Evolutionary conservation across 495 filamentous ascomycete genomes (phyloP).

Genomic region (Aspergillus leporis): DNA sequence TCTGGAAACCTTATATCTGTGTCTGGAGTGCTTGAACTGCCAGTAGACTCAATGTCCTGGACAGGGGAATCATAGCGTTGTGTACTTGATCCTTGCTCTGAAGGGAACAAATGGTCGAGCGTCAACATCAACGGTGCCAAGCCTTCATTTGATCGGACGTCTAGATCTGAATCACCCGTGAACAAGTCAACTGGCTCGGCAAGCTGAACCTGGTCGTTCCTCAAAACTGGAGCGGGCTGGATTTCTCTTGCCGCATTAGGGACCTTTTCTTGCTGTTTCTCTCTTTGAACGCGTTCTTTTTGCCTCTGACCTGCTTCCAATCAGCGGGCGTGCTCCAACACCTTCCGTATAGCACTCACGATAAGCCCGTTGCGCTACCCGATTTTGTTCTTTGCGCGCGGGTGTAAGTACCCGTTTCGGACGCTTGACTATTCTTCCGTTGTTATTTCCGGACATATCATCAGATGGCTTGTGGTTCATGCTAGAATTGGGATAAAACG

Average conservation of each 20-base stretch:
- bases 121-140: neutral
- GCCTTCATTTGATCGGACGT: neutral
- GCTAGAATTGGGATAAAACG: neutral
- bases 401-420: slow-evolving; percentile 40
- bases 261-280: neutral
- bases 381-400: slow-evolving; percentile 44
- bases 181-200: neutral
- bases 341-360: slow-evolving; percentile 24
- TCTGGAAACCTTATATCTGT: neutral
- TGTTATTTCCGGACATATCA: neutral
- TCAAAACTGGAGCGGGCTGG: neutral
- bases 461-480: slow-evolving; percentile 3
- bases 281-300: slow-evolving; percentile 15
- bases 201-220: too few relatives aligned
- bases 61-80: too few relatives aligned
- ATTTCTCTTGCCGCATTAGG: neutral
- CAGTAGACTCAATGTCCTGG: too few relatives aligned
- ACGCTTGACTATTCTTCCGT: neutral
- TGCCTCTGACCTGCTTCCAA: slow-evolving; percentile 16
- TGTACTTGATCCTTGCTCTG: neutral
- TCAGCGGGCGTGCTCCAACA: neutral
- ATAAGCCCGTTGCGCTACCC: slow-evolving; percentile 40
- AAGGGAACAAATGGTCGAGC: slow-evolving; percentile 5
- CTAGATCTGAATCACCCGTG: neutral
- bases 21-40: neutral